Conservation (phyloP, 768 basidiomycete species). For the Lactifluus volemus region DNA sequence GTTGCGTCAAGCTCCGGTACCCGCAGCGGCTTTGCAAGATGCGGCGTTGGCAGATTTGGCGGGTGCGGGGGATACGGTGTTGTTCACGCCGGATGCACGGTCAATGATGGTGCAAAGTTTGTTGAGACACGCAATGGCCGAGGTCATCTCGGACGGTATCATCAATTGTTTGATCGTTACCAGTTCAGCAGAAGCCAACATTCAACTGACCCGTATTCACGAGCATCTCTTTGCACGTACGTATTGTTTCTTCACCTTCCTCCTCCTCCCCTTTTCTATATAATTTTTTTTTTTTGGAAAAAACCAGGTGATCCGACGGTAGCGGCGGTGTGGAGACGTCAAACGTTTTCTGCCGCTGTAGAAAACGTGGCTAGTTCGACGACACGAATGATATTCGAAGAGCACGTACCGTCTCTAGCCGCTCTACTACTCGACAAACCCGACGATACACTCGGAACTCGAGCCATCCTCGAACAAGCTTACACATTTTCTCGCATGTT, state of each 20-base stretch:
- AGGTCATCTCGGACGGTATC: constrained; percentile 68
- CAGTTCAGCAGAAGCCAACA: constrained; percentile 75
- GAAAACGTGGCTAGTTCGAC: constrained; percentile 63
- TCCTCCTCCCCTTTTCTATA: too few species aligned
- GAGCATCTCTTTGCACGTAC: constrained; percentile 79
- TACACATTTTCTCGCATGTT: constrained; percentile 82
- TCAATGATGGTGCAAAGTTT: constrained; percentile 73
- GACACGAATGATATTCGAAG: constrained; percentile 54
- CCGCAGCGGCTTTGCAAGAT: constrained; percentile 44
- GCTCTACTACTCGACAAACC: constrained; percentile 32
- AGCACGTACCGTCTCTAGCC: constrained; percentile 62
- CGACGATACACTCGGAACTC: constrained; percentile 32
- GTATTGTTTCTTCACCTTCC: constrained; percentile 22
- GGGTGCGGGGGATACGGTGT: constrained; percentile 35
- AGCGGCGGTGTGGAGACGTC: constrained; percentile 84
- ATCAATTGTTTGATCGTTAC: constrained; percentile 84
- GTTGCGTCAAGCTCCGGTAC: constrained; percentile 47
- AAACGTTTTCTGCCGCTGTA: constrained; percentile 83
- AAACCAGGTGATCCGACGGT: constrained; percentile 71
- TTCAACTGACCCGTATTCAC: constrained; percentile 78
- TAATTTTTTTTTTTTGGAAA: background rate
- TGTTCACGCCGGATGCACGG: constrained; percentile 24
- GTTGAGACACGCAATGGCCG: constrained; percentile 72
- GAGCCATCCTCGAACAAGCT: constrained; percentile 60
- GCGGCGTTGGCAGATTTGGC: constrained; percentile 55